Base-by-base conservation (phyloP, 2,329 filamentous ascomycete species). In the Venturia nashicola region DNA sequence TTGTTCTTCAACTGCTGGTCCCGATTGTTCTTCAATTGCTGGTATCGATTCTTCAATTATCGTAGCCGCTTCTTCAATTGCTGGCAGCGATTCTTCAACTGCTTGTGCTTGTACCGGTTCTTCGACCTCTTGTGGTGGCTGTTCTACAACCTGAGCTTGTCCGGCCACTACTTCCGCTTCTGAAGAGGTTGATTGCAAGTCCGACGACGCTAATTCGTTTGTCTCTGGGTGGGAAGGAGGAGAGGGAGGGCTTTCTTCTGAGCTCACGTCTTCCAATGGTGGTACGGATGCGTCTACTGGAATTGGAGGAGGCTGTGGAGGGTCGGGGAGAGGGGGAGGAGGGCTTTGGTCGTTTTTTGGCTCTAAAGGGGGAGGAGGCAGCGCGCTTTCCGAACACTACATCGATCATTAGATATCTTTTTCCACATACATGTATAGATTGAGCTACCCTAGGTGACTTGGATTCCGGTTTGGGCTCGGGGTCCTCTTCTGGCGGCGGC, bases 181-280 rank as follows among this genome's bases (percentile, higher is more conserved):
- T 63, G 48, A 43, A 14, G 46, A 63, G 61, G 34, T 43, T 51
- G 39, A 63, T 36, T 48, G 61, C 61, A 46, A 51, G 34, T 42
- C 46, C 59, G 46, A 63, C 61, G 48, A 63, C 61, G 51, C 61
- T 55, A 34, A 63, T 48, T 63, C 48, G 61, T 51, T 63, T 63
- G 36, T 40, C 6, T 63, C 61, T 63, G 48, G 48, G 23, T 46
- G 61, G 61, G 43, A 46, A 63, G 27, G 42, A 34, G 40, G 61
- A 63, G 46, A 51, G 23, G 61, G 61, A 55, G 46, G 61, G 61
- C 20, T 27, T 43, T 62, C 62, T 39, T 64, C 62, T 42, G 36
- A 51, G 32, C 34, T 51, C 62, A 39, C 57, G 46, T 59, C 55
- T 59, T 60, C 62, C 40, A 40, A 36, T 36, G 39, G 27, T 46